Evolutionary conservation across 2,329 filamentous ascomycete genomes (phyloP).

Genomic region (Fusarium sp.): DNA sequence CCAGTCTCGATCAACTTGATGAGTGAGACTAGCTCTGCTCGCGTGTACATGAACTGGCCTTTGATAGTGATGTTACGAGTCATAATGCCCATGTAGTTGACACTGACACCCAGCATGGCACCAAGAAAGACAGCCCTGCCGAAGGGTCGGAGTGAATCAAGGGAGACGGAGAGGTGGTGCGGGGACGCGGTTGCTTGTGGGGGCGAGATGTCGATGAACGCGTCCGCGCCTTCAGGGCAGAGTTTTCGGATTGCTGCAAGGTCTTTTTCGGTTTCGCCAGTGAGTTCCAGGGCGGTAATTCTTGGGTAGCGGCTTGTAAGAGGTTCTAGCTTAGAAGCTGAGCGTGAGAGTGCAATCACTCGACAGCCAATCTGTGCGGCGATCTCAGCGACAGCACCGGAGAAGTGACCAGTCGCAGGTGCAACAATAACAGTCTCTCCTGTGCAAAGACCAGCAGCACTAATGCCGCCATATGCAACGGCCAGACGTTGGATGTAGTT

Average conservation of each 20-base stretch:
- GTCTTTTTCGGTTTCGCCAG: slow-evolving; percentile 19
- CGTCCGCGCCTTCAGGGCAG: slow-evolving; percentile 11
- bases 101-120: slow-evolving; percentile 18
- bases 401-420: slow-evolving; percentile 33
- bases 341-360: slow-evolving; percentile 31
- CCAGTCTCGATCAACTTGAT: slow-evolving; percentile 30
- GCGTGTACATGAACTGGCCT: slow-evolving; percentile 27
- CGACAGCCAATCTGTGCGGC: slow-evolving; percentile 31
- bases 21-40: slow-evolving; percentile 12
- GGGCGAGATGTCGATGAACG: slow-evolving; percentile 33
- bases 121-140: slow-evolving; percentile 18
- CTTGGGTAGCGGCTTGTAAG: slow-evolving; percentile 10
- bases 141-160: background rate
- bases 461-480: slow-evolving; percentile 28
- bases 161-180: slow-evolving; percentile 15
- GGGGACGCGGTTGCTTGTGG: slow-evolving; percentile 12
- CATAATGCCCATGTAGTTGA: slow-evolving; percentile 27
- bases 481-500: slow-evolving; percentile 31
- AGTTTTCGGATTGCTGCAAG: background rate
- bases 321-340: slow-evolving; percentile 8
- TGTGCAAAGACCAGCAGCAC: background rate
- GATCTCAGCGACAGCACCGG: slow-evolving; percentile 23
- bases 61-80: slow-evolving; percentile 21
- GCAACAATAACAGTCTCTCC: slow-evolving; percentile 31
- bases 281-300: slow-evolving; percentile 12